Evolutionary conservation across 2,329 filamentous ascomycete species (phyloP).

Genomic region (Fusarium dlaminii): DNA sequence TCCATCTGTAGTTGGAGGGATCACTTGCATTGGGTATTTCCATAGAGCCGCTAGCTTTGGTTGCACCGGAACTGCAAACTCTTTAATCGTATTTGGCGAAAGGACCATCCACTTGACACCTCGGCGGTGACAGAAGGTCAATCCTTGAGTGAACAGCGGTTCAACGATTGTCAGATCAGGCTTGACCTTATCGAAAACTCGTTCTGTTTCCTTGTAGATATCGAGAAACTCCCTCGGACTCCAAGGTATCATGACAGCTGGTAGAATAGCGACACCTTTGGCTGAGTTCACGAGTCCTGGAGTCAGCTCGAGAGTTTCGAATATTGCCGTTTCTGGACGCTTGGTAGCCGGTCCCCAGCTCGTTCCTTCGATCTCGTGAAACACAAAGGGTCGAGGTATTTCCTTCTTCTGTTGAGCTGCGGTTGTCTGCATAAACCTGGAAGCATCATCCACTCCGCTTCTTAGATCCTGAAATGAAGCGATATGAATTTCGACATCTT

Average conservation of each 20-base stretch:
- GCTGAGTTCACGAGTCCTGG: neutral
- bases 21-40: neutral
- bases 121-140: neutral
- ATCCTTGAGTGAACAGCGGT: neutral
- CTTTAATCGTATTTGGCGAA: neutral
- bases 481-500: neutral
- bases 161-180: neutral
- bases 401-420: neutral
- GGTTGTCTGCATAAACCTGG: accelerated
- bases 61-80: neutral
- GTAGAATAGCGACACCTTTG: neutral
- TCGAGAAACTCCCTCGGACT: neutral
- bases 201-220: neutral
- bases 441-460: neutral
- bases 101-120: neutral
- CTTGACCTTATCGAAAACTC: neutral
- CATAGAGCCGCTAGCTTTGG: neutral
- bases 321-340: neutral
- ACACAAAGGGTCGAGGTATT: neutral
- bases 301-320: neutral
- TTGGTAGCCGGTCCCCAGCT: neutral
- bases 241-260: neutral
- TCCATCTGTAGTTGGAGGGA: accelerated
- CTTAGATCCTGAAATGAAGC: neutral
- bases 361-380: neutral